Evolutionary conservation across 768 basidiomycete genomes (phyloP).

Genomic region (Boletus insuetus): DNA sequence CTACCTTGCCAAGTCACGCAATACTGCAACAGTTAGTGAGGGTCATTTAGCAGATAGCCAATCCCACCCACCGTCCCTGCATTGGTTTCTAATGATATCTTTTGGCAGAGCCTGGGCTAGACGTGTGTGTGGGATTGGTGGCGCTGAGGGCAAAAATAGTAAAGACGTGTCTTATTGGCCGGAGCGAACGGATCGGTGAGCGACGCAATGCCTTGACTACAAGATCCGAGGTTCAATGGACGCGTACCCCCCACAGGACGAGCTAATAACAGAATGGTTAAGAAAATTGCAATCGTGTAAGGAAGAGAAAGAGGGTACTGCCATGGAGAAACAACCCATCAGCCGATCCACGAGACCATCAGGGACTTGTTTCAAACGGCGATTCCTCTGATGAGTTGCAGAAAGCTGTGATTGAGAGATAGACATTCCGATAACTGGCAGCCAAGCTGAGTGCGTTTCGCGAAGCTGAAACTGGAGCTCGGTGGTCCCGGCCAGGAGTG

Average conservation of each 20-base stretch:
- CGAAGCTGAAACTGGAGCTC: background rate
- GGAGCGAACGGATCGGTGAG: background rate
- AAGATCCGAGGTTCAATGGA: slow-evolving; percentile 1
- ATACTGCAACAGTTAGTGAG: too few relatives aligned
- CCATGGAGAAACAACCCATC: background rate
- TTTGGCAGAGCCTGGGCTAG: slow-evolving; percentile 2
- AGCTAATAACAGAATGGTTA: background rate
- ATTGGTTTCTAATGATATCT: background rate
- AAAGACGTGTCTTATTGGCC: background rate
- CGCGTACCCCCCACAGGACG: background rate
- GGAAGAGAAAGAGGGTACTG: background rate
- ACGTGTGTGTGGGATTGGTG: slow-evolving; percentile 10
- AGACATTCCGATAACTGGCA: background rate
- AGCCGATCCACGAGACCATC: background rate
- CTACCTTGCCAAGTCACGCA: background rate
- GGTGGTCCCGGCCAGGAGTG: background rate
- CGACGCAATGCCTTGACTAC: slow-evolving; percentile 19
- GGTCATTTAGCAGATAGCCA: background rate
- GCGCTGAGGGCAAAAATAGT: slow-evolving; percentile 2
- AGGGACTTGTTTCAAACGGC: background rate
- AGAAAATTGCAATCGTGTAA: background rate
- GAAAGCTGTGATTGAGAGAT: slow-evolving; percentile 1
- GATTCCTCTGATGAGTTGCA: background rate
- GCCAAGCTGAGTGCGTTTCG: background rate
- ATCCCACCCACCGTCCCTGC: background rate